Evolutionary conservation across 73 alveolate species (phyloP).

Genomic region (Uronychia binucleata): DNA sequence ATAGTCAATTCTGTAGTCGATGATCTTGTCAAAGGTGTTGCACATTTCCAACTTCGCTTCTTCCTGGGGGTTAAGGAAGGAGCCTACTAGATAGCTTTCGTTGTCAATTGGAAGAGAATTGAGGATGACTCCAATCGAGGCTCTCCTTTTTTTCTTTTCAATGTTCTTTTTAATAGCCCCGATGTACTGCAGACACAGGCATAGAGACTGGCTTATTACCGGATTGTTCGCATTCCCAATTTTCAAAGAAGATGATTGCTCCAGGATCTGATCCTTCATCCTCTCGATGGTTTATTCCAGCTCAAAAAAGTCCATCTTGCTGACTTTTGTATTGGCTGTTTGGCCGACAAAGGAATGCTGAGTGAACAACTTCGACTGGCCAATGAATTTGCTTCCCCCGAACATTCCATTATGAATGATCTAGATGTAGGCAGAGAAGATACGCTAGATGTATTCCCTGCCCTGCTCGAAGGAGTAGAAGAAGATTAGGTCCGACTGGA

Average conservation of each 20-base stretch:
- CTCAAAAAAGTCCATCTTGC: not conserved
- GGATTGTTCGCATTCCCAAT: conserved; percentile 23
- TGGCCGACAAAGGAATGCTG: not conserved
- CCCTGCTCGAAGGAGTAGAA: conserved; percentile 27
- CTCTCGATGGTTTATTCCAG: not conserved
- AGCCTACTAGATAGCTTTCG: not conserved
- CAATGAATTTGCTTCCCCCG: not conserved
- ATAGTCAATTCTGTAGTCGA: conserved; percentile 24
- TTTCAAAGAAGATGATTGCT: conserved; percentile 1
- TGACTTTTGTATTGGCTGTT: not conserved
- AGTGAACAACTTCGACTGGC: not conserved
- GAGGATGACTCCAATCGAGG: not conserved
- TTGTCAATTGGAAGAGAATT: not conserved
- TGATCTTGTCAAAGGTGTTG: conserved; percentile 18
- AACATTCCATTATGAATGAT: not conserved
- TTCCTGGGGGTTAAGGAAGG: conserved; percentile 5
- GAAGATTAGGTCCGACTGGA: conserved; percentile 20
- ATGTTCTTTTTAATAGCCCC: conserved; percentile 16
- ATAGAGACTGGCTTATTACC: conserved; percentile 10
- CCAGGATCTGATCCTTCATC: not conserved
- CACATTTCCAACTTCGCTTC: conserved; percentile 23
- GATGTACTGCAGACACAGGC: conserved; percentile 3
- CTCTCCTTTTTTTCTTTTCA: not conserved
- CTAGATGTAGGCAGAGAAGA: conserved; percentile 9
- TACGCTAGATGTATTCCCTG: conserved; percentile 1